Evolutionary conservation across 1,284 basidiomycete species (phyloP), one percentile per base, ranked within the genome.

Genomic region (Dichomitus squalens): DNA sequence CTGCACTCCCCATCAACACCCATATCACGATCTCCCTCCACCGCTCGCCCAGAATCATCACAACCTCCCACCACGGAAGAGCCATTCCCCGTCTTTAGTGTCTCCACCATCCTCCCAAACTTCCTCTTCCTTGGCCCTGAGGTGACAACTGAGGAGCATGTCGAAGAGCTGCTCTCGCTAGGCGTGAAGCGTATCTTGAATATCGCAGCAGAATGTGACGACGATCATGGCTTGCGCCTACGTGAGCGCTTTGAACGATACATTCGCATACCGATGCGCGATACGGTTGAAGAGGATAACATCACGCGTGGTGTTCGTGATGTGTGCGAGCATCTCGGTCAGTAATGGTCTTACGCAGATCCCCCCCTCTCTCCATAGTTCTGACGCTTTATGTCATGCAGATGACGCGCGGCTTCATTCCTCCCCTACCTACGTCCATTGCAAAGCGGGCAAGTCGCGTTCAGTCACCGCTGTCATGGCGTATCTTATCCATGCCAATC

Each of bases 381-480:
- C 34, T 49, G 8, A 35, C 27, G 31, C 39, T 16, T 16, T 20
- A 12, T 52, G 25, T 39, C 41, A 12, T 53, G 5, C 70, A 95
- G 96, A 98, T 70, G 94, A 96, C 65, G 96, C 96, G 0, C 85
- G 89, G 36, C 73, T 97, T 53, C 93, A 95, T 65, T 92, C 89
- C 0, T 82, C 92, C 20, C 90, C 95, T 1, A 92, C 91, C 1
- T 98, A 97, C 67, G 95, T 98, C 12, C 96, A 98, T 73, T 98
- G 96, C 77, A 95, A 94, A 75, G 96, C 93, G 2, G 96, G 96
- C 29, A 98, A 96, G 76, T 95, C 93, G 1, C 88, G 96, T 16
- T 95, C 92, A 0, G 96, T 98, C n/a, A 97, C 94, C 0, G 92
- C 95, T 8, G 95, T 98, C 38, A 93, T 99, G 76, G 96, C 94